Conservation (phyloP, 2,329 filamentous ascomycete species). For the Blastomyces gilchristii region DNA sequence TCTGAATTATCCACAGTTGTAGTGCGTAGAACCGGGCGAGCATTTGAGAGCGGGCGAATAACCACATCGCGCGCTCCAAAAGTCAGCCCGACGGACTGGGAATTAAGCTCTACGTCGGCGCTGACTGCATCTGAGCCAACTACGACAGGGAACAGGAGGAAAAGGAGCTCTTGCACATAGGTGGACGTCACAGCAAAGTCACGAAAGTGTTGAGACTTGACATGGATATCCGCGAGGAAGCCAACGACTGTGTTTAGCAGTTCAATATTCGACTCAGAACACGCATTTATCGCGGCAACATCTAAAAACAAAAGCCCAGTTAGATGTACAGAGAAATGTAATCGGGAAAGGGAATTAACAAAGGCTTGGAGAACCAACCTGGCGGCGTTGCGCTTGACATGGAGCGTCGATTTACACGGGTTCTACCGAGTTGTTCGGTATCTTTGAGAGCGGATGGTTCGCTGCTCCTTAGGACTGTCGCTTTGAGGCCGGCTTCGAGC, state of each 20-base stretch:
- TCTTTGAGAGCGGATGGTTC: neutral
- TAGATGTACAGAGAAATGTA: neutral
- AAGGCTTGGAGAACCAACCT: conserved; percentile 2
- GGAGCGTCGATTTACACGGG: neutral
- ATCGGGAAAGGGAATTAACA: neutral
- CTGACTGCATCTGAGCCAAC: conserved; percentile 76
- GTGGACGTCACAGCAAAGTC: conserved; percentile 73
- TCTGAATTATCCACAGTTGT: conserved; percentile 47
- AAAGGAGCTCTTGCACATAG: conserved; percentile 69
- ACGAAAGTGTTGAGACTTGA: conserved; percentile 64
- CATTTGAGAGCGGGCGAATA: conserved; percentile 61
- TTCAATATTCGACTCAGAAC: conserved; percentile 48
- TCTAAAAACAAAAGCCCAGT: neutral
- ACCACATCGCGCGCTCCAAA: conserved; percentile 82
- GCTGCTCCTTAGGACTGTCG: conserved; percentile 38
- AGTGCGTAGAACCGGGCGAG: conserved; percentile 62
- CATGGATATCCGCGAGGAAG: conserved; percentile 69
- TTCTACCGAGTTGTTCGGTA: neutral
- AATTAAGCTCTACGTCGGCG: conserved; percentile 78
- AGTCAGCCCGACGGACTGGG: conserved; percentile 65
- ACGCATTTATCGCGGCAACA: conserved; percentile 5
- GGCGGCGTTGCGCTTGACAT: conserved; percentile 4
- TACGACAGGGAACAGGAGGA: conserved; percentile 74
- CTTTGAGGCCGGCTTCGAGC: conserved; percentile 72
- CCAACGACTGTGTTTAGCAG: conserved; percentile 67